Conservation (phyloP, 129 eudicot genomes). For the Artemisia annua region DNA sequence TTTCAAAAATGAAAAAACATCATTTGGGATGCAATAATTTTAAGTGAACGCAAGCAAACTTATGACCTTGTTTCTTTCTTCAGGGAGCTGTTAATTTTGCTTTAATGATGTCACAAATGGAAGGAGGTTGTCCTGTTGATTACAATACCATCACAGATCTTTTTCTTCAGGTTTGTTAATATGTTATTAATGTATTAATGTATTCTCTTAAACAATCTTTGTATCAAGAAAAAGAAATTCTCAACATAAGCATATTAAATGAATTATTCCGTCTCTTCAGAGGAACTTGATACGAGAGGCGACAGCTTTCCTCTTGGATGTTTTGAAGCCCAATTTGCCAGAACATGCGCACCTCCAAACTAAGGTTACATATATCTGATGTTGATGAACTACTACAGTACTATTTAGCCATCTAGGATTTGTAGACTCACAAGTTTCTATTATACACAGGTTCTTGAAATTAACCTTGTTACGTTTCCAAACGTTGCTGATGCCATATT, state of each 20-base stretch:
- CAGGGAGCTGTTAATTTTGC: slow-evolving; percentile 99
- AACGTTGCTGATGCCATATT: slow-evolving; percentile 99
- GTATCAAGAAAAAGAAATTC: background rate
- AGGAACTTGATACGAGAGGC: slow-evolving; percentile 96
- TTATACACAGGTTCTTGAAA: slow-evolving; percentile 76
- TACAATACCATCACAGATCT: slow-evolving; percentile 98
- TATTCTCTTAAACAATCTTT: background rate
- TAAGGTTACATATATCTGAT: slow-evolving; percentile 31
- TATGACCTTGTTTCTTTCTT: slow-evolving; percentile 9
- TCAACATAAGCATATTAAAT: background rate
- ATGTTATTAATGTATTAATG: slow-evolving; percentile 2
- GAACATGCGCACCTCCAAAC: slow-evolving; percentile 48
- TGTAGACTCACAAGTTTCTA: background rate
- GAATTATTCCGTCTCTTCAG: slow-evolving; percentile 42
- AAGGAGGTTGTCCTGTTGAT: slow-evolving; percentile 99
- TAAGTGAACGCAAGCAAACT: slow-evolving; percentile 16
- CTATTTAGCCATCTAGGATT: slow-evolving; percentile 1
- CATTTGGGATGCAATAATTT: slow-evolving; percentile 5
- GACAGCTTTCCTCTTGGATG: slow-evolving; percentile 41
- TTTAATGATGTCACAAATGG: slow-evolving; percentile 99
- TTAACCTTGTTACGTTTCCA: slow-evolving; percentile 97
- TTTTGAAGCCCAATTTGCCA: slow-evolving; percentile 41
- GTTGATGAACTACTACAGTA: slow-evolving; percentile 18
- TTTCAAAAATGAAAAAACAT: slow-evolving; percentile 11
- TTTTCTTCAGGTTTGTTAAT: slow-evolving; percentile 74